Conservation (phyloP, 768 basidiomycete genomes). For the Phlebiopsis gigantea region DNA sequence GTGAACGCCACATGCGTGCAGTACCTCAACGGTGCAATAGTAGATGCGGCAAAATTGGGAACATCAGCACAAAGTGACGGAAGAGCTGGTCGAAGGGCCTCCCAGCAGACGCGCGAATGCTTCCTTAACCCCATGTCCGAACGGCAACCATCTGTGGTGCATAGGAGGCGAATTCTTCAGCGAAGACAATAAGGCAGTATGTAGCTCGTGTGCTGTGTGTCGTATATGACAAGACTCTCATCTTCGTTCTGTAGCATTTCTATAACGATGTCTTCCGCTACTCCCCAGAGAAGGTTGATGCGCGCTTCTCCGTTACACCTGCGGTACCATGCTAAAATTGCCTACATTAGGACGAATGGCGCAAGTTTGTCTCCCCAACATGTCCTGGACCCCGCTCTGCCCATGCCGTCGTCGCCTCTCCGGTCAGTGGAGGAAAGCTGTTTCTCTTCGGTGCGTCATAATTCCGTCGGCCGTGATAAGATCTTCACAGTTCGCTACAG, state of each 20-base stretch:
- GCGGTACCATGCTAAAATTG: neutral
- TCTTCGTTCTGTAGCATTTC: conserved; percentile 49
- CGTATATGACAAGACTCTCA: neutral
- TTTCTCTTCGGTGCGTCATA: conserved; percentile 63
- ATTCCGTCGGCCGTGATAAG: neutral
- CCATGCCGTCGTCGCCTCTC: conserved; percentile 72
- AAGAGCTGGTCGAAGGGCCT: conserved; percentile 79
- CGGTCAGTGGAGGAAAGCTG: conserved; percentile 79
- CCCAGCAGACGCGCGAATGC: conserved; percentile 82
- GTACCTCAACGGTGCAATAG: conserved; percentile 24
- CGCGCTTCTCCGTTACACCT: conserved; percentile 6
- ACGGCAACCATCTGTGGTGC: conserved; percentile 76
- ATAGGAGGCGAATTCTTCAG: conserved; percentile 87
- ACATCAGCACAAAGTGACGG: conserved; percentile 72
- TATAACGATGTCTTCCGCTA: conserved; percentile 88
- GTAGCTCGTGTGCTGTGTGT: neutral
- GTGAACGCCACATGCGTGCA: neutral
- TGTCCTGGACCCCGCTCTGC: conserved; percentile 87
- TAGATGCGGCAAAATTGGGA: conserved; percentile 86
- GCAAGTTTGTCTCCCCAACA: conserved; percentile 75
- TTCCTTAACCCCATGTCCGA: conserved; percentile 74
- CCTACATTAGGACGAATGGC: conserved; percentile 74
- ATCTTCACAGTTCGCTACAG: conserved; percentile 25
- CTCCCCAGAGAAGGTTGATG: conserved; percentile 76
- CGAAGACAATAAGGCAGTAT: conserved; percentile 76